Percentiles rank a stretch among this genome's conserved stretches.
These are phyloP conservation scores for Pythium pyrilobum DNA, from an alignment of 352 stramenopile species.

Conservation along the genomic window DNA sequence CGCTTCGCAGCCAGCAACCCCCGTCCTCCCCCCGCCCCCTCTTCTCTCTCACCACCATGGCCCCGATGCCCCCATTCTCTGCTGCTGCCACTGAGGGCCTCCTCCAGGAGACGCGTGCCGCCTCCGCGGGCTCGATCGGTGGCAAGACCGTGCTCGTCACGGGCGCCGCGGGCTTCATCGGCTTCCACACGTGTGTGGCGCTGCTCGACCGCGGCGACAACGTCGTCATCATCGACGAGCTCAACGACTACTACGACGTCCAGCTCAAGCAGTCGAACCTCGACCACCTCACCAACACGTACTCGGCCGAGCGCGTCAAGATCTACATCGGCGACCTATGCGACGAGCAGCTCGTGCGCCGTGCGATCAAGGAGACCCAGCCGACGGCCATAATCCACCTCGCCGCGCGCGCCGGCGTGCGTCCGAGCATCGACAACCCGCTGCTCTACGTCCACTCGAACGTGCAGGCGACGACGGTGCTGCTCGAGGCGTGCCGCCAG, in stretches of 20 bases:
- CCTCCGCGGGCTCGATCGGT: neutral
- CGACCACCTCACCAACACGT: conserved; percentile 59
- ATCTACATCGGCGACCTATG: conserved; percentile 93
- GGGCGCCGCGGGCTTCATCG: conserved; percentile 96
- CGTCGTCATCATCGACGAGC: conserved; percentile 96
- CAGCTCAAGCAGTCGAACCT: conserved; percentile 96
- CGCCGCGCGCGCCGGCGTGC: conserved; percentile 94
- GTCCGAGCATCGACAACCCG: conserved; percentile 96
- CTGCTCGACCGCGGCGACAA: conserved; percentile 85
- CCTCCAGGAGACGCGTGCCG: neutral
- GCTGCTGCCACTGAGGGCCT: conserved; percentile 3
- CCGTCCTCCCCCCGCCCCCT: neutral
- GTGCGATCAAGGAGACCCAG: conserved; percentile 86
- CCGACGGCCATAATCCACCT: conserved; percentile 92
- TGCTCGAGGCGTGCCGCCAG: conserved; percentile 91
- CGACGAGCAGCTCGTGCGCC: conserved; percentile 87
- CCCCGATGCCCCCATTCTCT: conserved; percentile 27
- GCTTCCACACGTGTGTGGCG: conserved; percentile 91
- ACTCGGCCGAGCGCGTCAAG: conserved; percentile 43
- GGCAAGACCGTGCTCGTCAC: conserved; percentile 73
- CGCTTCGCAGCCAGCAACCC: neutral
- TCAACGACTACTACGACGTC: conserved; percentile 99
- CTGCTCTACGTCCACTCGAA: conserved; percentile 98
- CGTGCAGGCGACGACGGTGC: conserved; percentile 89
- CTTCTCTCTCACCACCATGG: conserved; percentile 11